Evolutionary conservation across 345 rosid genomes (phyloP).

Genomic region (Mercurialis annua): DNA sequence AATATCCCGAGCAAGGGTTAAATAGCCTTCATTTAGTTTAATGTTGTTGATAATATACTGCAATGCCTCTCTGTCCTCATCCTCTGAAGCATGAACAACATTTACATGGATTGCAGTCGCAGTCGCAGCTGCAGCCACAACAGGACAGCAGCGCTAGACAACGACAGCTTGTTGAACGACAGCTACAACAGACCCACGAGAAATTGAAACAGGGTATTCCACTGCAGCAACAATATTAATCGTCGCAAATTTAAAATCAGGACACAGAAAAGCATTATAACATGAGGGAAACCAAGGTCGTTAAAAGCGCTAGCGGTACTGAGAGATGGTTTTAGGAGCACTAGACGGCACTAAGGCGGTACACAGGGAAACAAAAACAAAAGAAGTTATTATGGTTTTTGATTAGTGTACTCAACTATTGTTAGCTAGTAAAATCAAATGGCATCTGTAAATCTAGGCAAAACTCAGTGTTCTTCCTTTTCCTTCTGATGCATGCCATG

Average conservation of each 20-base stretch:
- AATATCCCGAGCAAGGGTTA: slow-evolving; percentile 93
- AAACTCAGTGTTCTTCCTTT: too few relatives aligned
- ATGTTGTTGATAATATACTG: slow-evolving; percentile 81
- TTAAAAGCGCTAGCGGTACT: too few relatives aligned
- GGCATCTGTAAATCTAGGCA: too few relatives aligned
- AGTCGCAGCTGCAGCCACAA: slow-evolving; percentile 28
- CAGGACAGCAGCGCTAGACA: slow-evolving; percentile 44
- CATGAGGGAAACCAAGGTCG: too few relatives aligned
- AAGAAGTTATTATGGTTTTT: too few relatives aligned
- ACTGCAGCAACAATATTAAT: slow-evolving; percentile 34
- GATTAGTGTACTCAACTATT: too few relatives aligned
- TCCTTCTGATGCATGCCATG: too few relatives aligned
- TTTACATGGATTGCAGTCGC: slow-evolving; percentile 27
- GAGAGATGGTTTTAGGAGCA: too few relatives aligned
- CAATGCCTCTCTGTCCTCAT: slow-evolving; percentile 54
- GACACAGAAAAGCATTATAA: neutral
- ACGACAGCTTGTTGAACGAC: slow-evolving; percentile 51
- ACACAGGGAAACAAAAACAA: too few relatives aligned
- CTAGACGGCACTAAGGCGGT: too few relatives aligned
- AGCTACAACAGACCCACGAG: slow-evolving; percentile 75
- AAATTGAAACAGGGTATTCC: slow-evolving; percentile 54
- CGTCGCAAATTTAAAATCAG: neutral
- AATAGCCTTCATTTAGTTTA: slow-evolving; percentile 85
- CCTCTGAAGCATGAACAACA: slow-evolving; percentile 40
- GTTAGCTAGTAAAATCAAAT: too few relatives aligned